These are phyloP conservation scores for Alternaria gaisen DNA, from an alignment of 2,329 filamentous ascomycete genomes.

Conservation along the genomic window DNA sequence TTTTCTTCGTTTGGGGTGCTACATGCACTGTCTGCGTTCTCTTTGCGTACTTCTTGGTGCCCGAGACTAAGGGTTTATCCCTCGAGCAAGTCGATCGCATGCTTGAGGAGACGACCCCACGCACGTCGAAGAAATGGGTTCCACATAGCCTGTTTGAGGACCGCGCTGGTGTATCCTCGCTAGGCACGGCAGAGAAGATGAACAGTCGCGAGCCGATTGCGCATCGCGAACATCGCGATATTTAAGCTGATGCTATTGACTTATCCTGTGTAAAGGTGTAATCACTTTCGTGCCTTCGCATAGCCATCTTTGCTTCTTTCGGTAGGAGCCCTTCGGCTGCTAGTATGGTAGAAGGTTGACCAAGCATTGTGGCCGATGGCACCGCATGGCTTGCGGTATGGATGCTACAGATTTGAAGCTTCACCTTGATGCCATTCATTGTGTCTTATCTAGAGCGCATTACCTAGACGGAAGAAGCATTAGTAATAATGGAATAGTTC, in stretches of 20 bases:
- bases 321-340: background rate
- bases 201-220: background rate
- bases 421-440: background rate
- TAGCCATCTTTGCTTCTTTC: background rate
- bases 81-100: constrained; percentile 83
- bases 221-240: background rate
- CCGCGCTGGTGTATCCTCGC: constrained; percentile 4
- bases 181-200: constrained; percentile 5
- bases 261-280: background rate
- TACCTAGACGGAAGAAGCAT: background rate
- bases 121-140: constrained; percentile 76
- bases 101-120: constrained; percentile 83
- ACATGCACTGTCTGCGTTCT: constrained; percentile 62
- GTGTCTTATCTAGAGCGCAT: background rate
- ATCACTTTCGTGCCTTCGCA: background rate
- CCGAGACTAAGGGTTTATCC: constrained; percentile 78
- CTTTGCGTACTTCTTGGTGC: constrained; percentile 80
- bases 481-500: background rate
- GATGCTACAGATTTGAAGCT: background rate
- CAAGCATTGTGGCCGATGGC: background rate
- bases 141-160: constrained; percentile 55
- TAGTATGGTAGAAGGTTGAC: background rate
- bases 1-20: constrained; percentile 64
- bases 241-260: background rate
- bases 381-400: background rate